These are phyloP conservation scores for Sordariomycetes sp. DNA, from an alignment of 2,329 filamentous ascomycete genomes.

Conservation along the genomic window DNA sequence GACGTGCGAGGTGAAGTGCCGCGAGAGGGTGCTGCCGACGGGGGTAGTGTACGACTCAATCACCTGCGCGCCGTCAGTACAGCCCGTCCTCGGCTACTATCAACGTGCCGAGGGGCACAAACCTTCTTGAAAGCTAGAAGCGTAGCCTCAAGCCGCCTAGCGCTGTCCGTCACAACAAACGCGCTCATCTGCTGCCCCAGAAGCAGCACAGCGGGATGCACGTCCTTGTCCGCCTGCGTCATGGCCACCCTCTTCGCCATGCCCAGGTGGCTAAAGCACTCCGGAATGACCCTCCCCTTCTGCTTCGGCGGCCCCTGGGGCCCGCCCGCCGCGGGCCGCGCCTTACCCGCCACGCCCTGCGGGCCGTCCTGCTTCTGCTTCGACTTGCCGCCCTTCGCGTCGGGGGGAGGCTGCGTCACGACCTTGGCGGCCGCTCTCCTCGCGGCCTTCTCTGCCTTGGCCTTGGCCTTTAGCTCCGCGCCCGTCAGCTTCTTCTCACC, in stretches of 20 bases:
- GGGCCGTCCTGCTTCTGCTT: constrained; percentile 32
- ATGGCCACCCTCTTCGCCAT: constrained; percentile 45
- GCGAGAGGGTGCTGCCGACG: constrained; percentile 67
- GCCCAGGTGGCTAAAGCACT: constrained; percentile 71
- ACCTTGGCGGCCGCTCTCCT: constrained; percentile 61
- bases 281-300: constrained; percentile 48
- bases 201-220: constrained; percentile 75
- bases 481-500: constrained; percentile 48
- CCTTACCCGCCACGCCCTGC: constrained; percentile 9
- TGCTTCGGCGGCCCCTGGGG: constrained; percentile 24
- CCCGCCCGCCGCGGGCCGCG: constrained; percentile 10
- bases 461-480: constrained; percentile 76
- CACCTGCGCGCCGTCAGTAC: constrained; percentile 38
- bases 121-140: constrained; percentile 82
- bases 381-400: constrained; percentile 31
- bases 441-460: constrained; percentile 85
- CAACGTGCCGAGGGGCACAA: constrained; percentile 5
- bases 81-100: neutral
- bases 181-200: constrained; percentile 83
- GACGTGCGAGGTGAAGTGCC: constrained; percentile 82
- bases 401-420: constrained; percentile 26
- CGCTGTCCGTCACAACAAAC: constrained; percentile 82
- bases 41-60: constrained; percentile 90
- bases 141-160: constrained; percentile 75
- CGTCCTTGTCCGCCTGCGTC: constrained; percentile 54